Base-by-base conservation (phyloP, 306 rosid genomes). In the Sphenostylis stenocarpa region DNA sequence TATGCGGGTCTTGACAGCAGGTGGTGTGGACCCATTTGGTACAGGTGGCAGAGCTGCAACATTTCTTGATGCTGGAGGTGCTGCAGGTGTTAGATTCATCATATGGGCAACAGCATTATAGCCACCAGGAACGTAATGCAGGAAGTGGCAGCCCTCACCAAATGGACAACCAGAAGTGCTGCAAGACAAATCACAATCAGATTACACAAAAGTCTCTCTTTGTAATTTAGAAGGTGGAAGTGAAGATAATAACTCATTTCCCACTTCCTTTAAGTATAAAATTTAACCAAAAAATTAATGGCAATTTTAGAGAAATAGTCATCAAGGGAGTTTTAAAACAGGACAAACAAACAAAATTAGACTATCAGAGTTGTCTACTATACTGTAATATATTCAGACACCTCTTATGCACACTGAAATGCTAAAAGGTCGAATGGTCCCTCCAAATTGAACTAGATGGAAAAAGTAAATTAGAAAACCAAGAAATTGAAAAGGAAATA, bases 101-200 rank as follows among this genome's bases (percentile, higher is more conserved):
- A 89, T 88, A 39, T 95, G 98, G 69, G 99, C 92, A 74, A 90
- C 96, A 11, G 91, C 88, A 82, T 92, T 92, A 76, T 92, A 92
- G 62, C 99, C 99, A 36, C 99, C 99, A 41, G 97, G 93, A 67
- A 95, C 91, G 71, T 85, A 77, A 84, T 95, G 99, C 91, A 92
- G 84, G 85, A 95, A 95, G 79, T 95, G 99, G 80, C 99, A 95
- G 38, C 91, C 71, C 84, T 95, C 99, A 21, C 99, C 99, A 81
- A 95, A 95, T 13, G 98, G 99, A 75, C 98, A 95, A 28, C 99
- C 99, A 68, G 97, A 77, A 58, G 97, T 95, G 82, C 99, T 95
- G 90, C 84, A 88, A 80, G 34, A 55, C 73, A 78, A 68, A 49
- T n/a, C 3, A 80, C 57, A 36, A 74, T 81, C 78, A 90, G 87